Base-by-base conservation (phyloP, 1,284 basidiomycete genomes). In the Ustilago lituana region DNA sequence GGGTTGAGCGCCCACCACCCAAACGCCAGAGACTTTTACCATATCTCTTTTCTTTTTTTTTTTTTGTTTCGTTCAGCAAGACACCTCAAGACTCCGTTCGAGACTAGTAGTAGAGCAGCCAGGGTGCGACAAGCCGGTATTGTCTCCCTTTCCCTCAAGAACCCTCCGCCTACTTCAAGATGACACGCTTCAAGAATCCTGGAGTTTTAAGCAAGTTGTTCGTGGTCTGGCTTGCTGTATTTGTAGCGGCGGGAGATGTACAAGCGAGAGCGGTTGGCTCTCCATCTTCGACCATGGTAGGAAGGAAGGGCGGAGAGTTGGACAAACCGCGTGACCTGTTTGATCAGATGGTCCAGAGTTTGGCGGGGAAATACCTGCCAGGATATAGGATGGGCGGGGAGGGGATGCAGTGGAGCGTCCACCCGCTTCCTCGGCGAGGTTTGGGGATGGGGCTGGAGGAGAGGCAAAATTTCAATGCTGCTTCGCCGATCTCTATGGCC, bases 281-380 rank as follows among this genome's bases (percentile, higher is more conserved):
- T n/a, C n/a, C n/a, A n/a, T n/a, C n/a, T n/a, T n/a, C n/a, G n/a
- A n/a, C n/a, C n/a, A n/a, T n/a, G n/a, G 4, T 9, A 23, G 27
- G 10, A 3, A 24, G 14, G 15, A 24, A 3, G 4, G 39, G 10
- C 12, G 40, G 22, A 10, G 35, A 48, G 3, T 10, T 23, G 8
- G 52, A 24, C 2, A 36, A 33, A 11, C 41, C 45, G 27, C 43
- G 59, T 7, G 65, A 58, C 36, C 22, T 68, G 36, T 62, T 68
- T 27, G 58, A 68, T 29, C 65, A 62, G 35, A n/a, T 68, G 38
- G 1, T 68, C 1, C 50, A 61, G 5, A 36, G 22, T 14, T 6
- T 61, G 2, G 48, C 64, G 10, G 22, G 9, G 7, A 54, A 67
- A 49, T 59, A 49, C 17, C n/a, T 55, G 9, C 54, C 49, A 5